phyloP scores from a whole-genome alignment of 2,329 filamentous ascomycete species.

The Xylaria sp. region DNA sequence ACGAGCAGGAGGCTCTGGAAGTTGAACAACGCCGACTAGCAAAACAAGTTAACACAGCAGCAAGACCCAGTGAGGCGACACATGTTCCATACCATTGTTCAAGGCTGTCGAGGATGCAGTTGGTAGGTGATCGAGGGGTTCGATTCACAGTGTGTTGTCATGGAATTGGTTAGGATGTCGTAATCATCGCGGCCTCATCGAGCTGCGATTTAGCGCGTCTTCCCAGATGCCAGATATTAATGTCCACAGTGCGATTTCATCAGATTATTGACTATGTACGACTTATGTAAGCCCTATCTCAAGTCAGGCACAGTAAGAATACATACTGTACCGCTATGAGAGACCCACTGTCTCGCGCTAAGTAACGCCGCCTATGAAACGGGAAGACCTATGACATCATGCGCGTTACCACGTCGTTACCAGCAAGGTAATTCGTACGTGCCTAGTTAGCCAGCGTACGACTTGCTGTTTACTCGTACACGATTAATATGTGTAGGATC shows the following conservation, averaged over 20 bases:
- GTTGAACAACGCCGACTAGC: conserved; percentile 92
- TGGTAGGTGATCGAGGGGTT: not conserved
- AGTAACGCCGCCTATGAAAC: too few species aligned
- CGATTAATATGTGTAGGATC: too few species aligned
- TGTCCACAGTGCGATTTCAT: not conserved
- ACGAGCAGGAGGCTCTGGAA: conserved; percentile 96
- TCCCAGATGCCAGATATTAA: conserved; percentile 10
- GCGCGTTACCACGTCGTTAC: too few species aligned
- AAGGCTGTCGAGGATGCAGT: not conserved
- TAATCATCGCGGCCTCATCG: conserved; percentile 1
- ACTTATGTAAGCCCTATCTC: not conserved
- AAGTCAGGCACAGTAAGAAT: not conserved
- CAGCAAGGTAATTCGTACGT: too few species aligned
- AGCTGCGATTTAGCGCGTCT: conserved; percentile 3
- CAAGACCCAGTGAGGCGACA: not conserved
- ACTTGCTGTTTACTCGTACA: too few species aligned
- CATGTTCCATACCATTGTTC: conserved; percentile 10
- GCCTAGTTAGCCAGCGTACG: too few species aligned
- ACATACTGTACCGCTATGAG: not conserved
- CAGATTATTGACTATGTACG: not conserved
- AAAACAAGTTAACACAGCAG: conserved; percentile 6
- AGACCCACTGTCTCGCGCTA: not conserved
- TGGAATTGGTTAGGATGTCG: conserved; percentile 7
- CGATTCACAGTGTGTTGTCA: not conserved
- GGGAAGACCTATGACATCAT: not conserved